Evolutionary conservation across 768 basidiomycete species (phyloP), one percentile per base, ranked within the genome.

Genomic region (Serendipita sp.): DNA sequence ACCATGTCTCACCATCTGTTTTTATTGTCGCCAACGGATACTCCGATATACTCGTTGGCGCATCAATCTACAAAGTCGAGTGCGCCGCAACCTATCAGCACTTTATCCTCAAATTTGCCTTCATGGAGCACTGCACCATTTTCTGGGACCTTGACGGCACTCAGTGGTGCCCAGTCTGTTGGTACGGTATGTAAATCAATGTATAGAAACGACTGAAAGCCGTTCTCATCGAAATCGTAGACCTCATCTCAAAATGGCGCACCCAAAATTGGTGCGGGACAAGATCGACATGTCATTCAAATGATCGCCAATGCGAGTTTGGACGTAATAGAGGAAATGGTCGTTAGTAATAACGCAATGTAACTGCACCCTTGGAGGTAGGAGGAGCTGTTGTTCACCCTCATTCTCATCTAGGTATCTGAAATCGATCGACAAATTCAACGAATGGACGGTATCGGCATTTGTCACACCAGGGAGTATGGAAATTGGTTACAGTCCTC

Each of bases 251-350:
- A 76, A 18, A 78, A 81, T 47, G 82, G 85, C n/a, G 78, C 77
- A 10, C 81, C 81, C 38, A 78, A 82, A 69, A 83, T 88, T 74
- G 89, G 87, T 10, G 86, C 88, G 3, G 90, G 87, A 13, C 87
- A 87, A 75, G 88, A 91, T 71, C 79, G 89, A 63, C 92, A 96
- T 81, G 91, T 99, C 66, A 89, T 94, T 70, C 95, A 98, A 78
- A 96, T 99, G 90, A 92, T 98, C 71, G 95, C 94, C 24, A 95
- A 98, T 74, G 92, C 92, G 62, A 92, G 90, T 70, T 76, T 99
- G 74, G 96, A 99, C 75, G 85, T 86, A 70, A 83, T 99, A 66
- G 96, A 99, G 71, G 96, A 99, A 71, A 82, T 88, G 53, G 90
- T 90, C 83, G 80, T 86, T 68, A 85, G 84, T 70, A 89, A 91